Evolutionary conservation across 2,329 filamentous ascomycete genomes (phyloP).

Genomic region (Ophiostoma himal-ulmi): DNA sequence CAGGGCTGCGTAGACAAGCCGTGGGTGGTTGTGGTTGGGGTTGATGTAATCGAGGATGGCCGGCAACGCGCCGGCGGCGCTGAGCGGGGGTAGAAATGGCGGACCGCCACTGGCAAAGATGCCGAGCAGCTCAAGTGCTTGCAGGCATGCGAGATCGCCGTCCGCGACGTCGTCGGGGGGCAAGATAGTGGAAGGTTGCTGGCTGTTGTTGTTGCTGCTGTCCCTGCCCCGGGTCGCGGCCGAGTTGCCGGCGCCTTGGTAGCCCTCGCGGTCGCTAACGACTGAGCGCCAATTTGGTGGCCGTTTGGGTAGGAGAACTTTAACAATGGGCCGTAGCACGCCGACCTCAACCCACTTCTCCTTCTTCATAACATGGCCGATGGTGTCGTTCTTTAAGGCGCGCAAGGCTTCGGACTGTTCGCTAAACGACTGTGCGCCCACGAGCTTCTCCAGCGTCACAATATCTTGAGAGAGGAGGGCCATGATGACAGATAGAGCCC

Average conservation of each 20-base stretch:
- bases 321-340: slow-evolving; percentile 54
- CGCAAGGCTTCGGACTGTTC: slow-evolving; percentile 59
- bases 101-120: slow-evolving; percentile 82
- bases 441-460: slow-evolving; percentile 52
- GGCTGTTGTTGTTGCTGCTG: slow-evolving; percentile 36
- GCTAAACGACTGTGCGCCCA: slow-evolving; percentile 44
- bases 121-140: slow-evolving; percentile 77
- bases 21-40: slow-evolving; percentile 55
- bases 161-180: slow-evolving; percentile 44
- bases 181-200: slow-evolving; percentile 15
- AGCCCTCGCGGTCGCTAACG: too few relatives aligned
- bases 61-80: slow-evolving; percentile 61
- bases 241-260: neutral
- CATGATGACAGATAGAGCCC: slow-evolving; percentile 37
- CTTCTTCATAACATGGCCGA: slow-evolving; percentile 84
- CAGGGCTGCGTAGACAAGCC: slow-evolving; percentile 67
- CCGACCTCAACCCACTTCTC: slow-evolving; percentile 69
- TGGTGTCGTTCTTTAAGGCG: slow-evolving; percentile 77
- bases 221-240: slow-evolving; percentile 31
- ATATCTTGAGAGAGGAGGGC: slow-evolving; percentile 45
- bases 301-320: slow-evolving; percentile 38
- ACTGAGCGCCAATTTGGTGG: slow-evolving; percentile 27
- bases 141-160: slow-evolving; percentile 63
- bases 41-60: slow-evolving; percentile 67
- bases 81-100: slow-evolving; percentile 67